phyloP scores from a whole-genome alignment of 805 yeast species.

The Saturnispora ahearnii region DNA sequence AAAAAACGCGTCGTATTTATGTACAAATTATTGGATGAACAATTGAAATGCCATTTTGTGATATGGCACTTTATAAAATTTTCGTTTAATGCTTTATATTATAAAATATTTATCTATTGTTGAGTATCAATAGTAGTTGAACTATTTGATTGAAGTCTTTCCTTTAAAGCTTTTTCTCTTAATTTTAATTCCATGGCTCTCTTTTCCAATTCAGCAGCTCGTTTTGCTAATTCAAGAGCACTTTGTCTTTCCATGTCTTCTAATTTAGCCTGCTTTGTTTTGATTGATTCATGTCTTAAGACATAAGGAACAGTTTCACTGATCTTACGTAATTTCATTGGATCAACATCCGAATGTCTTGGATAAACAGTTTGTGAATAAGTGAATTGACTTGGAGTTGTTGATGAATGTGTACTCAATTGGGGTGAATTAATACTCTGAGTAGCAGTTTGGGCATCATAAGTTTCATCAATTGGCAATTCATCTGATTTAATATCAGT shows the following conservation, averaged over 20 bases:
- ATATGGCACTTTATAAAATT: neutral
- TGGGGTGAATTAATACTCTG: conserved; percentile 16
- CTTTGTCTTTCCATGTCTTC: conserved; percentile 74
- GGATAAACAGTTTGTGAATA: neutral
- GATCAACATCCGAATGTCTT: conserved; percentile 28
- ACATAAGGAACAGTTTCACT: conserved; percentile 84
- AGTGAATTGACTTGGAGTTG: neutral
- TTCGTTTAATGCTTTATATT: neutral
- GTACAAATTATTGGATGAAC: too few relatives aligned
- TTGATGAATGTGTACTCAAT: conserved; percentile 1
- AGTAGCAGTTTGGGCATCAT: neutral
- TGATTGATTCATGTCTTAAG: conserved; percentile 63
- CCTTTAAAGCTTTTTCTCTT: conserved; percentile 49
- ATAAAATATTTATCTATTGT: neutral
- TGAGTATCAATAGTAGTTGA: neutral
- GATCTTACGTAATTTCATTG: conserved; percentile 63
- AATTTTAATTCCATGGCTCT: conserved; percentile 65
- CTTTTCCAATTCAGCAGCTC: conserved; percentile 70
- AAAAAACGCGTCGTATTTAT: too few relatives aligned
- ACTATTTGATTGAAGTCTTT: conserved; percentile 12
- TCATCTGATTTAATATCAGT: neutral
- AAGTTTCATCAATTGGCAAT: neutral
- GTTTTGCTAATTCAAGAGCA: conserved; percentile 59
- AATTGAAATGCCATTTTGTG: neutral
- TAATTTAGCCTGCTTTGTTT: conserved; percentile 66